Evolutionary conservation across 2,329 filamentous ascomycete species (phyloP).

Genomic region (Thielaviopsis euricoi): DNA sequence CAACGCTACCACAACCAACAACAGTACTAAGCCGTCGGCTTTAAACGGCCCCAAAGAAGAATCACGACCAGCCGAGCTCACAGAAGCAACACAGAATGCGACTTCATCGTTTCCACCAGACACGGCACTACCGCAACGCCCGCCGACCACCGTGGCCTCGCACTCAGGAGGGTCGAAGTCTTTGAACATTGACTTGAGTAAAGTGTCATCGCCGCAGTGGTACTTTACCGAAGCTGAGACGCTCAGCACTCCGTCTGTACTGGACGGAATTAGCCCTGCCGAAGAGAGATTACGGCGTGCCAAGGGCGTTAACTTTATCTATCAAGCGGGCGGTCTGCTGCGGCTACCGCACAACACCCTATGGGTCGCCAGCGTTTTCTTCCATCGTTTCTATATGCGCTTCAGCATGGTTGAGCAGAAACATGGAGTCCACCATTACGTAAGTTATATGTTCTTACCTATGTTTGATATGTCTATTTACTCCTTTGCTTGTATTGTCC

Average conservation of each 20-base stretch:
- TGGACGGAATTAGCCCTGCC: constrained; percentile 60
- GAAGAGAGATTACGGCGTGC: constrained; percentile 68
- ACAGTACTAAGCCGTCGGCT: not conserved
- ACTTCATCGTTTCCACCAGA: not conserved
- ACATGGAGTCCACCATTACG: constrained; percentile 75
- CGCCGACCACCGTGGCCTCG: constrained; percentile 29
- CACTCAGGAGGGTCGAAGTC: not conserved
- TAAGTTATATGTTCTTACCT: too few species aligned
- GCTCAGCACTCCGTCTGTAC: constrained; percentile 62
- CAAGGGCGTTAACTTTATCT: constrained; percentile 93
- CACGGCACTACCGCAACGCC: not conserved
- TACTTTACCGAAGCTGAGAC: constrained; percentile 75
- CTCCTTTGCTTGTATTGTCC: not conserved
- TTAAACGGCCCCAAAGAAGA: not conserved
- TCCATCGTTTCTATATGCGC: constrained; percentile 93
- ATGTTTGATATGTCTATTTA: not conserved
- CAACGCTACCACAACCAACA: too few species aligned
- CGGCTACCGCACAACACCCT: constrained; percentile 85
- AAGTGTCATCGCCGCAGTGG: constrained; percentile 52
- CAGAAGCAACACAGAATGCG: not conserved
- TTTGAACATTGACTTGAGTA: not conserved
- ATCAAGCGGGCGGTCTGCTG: constrained; percentile 81
- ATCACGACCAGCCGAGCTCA: not conserved
- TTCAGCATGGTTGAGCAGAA: constrained; percentile 62
- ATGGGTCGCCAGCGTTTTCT: constrained; percentile 82